Base-by-base conservation (phyloP, 2,329 filamentous ascomycete species). In the Grosmannia serpens region DNA sequence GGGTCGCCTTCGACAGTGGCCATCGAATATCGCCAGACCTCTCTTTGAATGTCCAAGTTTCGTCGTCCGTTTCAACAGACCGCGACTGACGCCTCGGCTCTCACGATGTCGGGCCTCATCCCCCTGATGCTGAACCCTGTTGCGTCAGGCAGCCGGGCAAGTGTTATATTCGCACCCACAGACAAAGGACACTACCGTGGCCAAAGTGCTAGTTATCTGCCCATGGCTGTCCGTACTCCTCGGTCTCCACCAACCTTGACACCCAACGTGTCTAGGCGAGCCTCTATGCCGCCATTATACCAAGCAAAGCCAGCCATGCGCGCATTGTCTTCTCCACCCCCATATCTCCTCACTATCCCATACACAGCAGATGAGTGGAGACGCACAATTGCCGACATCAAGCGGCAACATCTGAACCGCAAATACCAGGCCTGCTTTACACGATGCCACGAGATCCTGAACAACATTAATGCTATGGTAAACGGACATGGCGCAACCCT, bases 341-440 rank as follows among this genome's bases (percentile, higher is more conserved):
- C 61, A 4, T 31, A 33, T 13, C 50, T 64, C 26, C 53, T 63
- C 13, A 66, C 67, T 10, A 66, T 78, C 13, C 77, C 77, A 2
- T 73, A 71, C 59, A 79, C 75, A 0, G 60, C 71, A 1, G 65
- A 69, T 4, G 79, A 83, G 53, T 84, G 81, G 81, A 75, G 71
- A 62, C 72, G 69, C 56, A 69, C 75, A 7, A 72, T 84, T 57
- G 67, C 70, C 26, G 78, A 82, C 44, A 73, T 83, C 62, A 84
- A 83, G 73, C 70, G 71, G 54, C 76, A 79, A 60, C 81, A 81
- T 61, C 62, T 77, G 24, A 73, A 73, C 64, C 73, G 73, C 58
- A 73, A 75, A 59, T 82, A 80, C 64, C 75, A 78, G 11, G 74
- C 76, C 9, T 84, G 81, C 68, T 77, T 76, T 46, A 69, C 75